phyloP scores from a whole-genome alignment of 768 basidiomycete species.

The Cantharellus cinnabarinus region DNA sequence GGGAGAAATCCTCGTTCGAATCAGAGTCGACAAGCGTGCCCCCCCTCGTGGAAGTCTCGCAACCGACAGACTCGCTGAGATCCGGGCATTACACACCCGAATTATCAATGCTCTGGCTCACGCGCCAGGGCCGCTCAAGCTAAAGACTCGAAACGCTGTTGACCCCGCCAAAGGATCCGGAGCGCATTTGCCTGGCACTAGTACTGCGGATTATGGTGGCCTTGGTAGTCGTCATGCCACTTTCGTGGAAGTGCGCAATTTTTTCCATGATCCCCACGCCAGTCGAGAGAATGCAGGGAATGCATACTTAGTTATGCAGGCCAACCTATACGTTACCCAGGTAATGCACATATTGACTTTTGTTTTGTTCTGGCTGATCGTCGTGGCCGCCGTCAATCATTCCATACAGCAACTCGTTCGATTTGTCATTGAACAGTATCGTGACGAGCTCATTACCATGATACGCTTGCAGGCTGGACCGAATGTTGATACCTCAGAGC shows the following conservation, averaged over 20 bases:
- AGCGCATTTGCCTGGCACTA: background rate
- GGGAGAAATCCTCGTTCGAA: constrained; percentile 71
- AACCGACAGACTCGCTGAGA: constrained; percentile 65
- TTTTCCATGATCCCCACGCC: constrained; percentile 81
- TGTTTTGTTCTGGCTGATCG: background rate
- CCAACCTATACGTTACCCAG: constrained; percentile 84
- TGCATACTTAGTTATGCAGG: constrained; percentile 80
- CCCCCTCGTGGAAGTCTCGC: constrained; percentile 74
- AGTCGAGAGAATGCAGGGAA: constrained; percentile 70
- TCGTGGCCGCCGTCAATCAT: background rate
- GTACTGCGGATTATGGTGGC: constrained; percentile 5
- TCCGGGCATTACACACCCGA: constrained; percentile 56
- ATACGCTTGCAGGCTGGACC: constrained; percentile 27
- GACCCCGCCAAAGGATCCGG: background rate
- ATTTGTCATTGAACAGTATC: constrained; percentile 82
- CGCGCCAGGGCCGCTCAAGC: constrained; percentile 51
- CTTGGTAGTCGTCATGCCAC: constrained; percentile 64
- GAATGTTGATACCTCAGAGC: constrained; percentile 4
- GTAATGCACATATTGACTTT: constrained; percentile 20
- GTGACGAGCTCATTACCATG: constrained; percentile 57
- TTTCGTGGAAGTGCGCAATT: constrained; percentile 73
- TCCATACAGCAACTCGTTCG: constrained; percentile 64
- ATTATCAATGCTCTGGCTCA: constrained; percentile 56
- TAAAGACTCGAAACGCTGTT: constrained; percentile 23
- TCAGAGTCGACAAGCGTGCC: constrained; percentile 70